Percentiles rank a stretch among this genome's conserved stretches.
phyloP scores from a whole-genome alignment of 2,329 filamentous ascomycete genomes.

The Exophiala sp. region DNA sequence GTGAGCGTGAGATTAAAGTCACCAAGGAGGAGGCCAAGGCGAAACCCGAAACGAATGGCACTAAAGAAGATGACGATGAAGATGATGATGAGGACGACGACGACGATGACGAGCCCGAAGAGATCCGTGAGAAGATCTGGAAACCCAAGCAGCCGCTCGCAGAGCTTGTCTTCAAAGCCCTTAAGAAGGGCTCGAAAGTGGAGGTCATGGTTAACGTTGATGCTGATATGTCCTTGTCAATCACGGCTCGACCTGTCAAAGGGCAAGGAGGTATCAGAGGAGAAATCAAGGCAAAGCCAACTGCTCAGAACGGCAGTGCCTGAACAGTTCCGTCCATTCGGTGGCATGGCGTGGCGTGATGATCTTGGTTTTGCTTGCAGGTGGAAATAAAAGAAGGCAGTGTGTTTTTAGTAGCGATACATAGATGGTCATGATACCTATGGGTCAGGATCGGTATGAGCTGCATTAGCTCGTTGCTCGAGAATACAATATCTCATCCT shows the following conservation, averaged over 20 bases:
- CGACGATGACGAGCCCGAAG: constrained; percentile 76
- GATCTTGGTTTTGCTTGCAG: neutral
- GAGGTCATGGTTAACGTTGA: constrained; percentile 90
- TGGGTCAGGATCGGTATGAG: too few relatives aligned
- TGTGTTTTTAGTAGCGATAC: too few relatives aligned
- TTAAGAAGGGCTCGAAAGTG: constrained; percentile 86
- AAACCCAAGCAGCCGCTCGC: constrained; percentile 79
- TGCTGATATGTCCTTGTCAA: constrained; percentile 72
- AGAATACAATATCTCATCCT: too few relatives aligned
- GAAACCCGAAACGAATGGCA: constrained; percentile 56
- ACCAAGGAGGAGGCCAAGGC: constrained; percentile 79
- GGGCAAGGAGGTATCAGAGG: constrained; percentile 80
- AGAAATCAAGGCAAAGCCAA: constrained; percentile 42
- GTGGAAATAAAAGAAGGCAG: too few relatives aligned
- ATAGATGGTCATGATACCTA: too few relatives aligned
- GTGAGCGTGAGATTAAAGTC: constrained; percentile 85
- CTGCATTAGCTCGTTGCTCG: too few relatives aligned
- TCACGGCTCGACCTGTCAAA: constrained; percentile 81
- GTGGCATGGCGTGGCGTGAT: neutral
- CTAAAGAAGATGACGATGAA: constrained; percentile 58
- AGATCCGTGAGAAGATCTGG: constrained; percentile 86
- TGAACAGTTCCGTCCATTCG: constrained; percentile 6
- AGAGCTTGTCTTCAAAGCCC: constrained; percentile 76
- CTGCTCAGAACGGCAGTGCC: constrained; percentile 35
- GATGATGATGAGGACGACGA: constrained; percentile 62